Percentiles rank a stretch among this genome's conserved stretches.
phyloP scores from a whole-genome alignment of 768 basidiomycete genomes.

The Hydnum rufescens region DNA sequence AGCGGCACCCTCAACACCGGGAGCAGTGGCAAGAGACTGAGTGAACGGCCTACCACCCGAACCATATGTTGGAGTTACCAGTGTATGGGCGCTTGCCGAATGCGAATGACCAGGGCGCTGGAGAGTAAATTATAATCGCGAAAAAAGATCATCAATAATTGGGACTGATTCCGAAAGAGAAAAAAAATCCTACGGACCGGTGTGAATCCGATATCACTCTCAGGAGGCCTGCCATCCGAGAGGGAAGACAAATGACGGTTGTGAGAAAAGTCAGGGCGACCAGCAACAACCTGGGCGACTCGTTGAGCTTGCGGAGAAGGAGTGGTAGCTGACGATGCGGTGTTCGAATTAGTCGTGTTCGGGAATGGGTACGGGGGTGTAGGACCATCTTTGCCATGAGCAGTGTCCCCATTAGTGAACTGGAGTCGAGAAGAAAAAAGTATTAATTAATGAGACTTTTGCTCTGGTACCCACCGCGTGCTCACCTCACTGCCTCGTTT shows the following conservation, averaged over 20 bases:
- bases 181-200: not conserved
- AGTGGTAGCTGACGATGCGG: not conserved
- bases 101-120: slow-evolving; percentile 2
- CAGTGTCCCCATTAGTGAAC: too few relatives aligned
- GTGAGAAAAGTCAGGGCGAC: not conserved
- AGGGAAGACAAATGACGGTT: not conserved
- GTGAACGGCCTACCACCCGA: not conserved
- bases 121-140: not conserved
- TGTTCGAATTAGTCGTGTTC: too few relatives aligned
- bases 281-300: not conserved
- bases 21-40: not conserved
- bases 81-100: not conserved
- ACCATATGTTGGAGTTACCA: not conserved
- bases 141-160: not conserved
- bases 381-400: too few relatives aligned
- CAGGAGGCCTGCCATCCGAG: not conserved
- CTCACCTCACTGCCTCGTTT: slow-evolving; percentile 17
- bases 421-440: too few relatives aligned
- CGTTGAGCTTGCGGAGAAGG: not conserved
- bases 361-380: too few relatives aligned
- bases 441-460: too few relatives aligned
- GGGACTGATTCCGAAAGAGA: not conserved
- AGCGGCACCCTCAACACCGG: not conserved
- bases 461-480: too few relatives aligned
- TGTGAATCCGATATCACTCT: not conserved